phyloP scores from a whole-genome alignment of 2,329 filamentous ascomycete species.

The Penicillium sp. region DNA sequence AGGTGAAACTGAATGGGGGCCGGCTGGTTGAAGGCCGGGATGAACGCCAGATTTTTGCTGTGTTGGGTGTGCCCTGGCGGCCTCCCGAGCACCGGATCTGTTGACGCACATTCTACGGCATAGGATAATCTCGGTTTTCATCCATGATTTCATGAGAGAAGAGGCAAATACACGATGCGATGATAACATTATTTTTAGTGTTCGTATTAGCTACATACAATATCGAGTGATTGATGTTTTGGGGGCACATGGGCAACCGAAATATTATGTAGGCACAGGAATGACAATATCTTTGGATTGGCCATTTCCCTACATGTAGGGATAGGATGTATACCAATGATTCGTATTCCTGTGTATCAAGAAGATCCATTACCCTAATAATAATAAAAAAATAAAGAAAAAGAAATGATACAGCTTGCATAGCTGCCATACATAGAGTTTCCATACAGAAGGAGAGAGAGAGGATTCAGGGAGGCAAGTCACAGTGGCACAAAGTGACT shows the following conservation, averaged over 20 bases:
- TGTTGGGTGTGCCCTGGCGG: slow-evolving; percentile 80
- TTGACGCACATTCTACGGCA: slow-evolving; percentile 38
- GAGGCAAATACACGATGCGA: neutral
- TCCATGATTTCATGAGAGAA: neutral
- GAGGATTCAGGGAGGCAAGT: slow-evolving; percentile 3
- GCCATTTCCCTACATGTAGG: neutral
- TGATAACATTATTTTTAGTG: neutral
- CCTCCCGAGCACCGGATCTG: slow-evolving; percentile 74
- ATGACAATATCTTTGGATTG: neutral
- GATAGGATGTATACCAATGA: neutral
- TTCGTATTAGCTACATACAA: neutral
- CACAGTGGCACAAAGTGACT: slow-evolving; percentile 11
- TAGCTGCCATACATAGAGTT: slow-evolving; percentile 1
- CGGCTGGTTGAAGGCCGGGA: slow-evolving; percentile 69
- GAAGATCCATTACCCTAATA: neutral
- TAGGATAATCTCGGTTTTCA: neutral
- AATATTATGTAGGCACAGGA: neutral
- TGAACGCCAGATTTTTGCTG: slow-evolving; percentile 77
- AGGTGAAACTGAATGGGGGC: slow-evolving; percentile 64
- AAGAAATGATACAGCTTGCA: neutral
- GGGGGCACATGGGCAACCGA: neutral
- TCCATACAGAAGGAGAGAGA: neutral
- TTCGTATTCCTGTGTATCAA: neutral
- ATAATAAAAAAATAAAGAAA: neutral
- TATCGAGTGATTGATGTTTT: neutral